A percentile compares a stretch with the other conserved stretches of the same genome.
These are phyloP conservation scores for Moricandia moricandioides DNA, from an alignment of 345 rosid genomes.

Conservation along the genomic window DNA sequence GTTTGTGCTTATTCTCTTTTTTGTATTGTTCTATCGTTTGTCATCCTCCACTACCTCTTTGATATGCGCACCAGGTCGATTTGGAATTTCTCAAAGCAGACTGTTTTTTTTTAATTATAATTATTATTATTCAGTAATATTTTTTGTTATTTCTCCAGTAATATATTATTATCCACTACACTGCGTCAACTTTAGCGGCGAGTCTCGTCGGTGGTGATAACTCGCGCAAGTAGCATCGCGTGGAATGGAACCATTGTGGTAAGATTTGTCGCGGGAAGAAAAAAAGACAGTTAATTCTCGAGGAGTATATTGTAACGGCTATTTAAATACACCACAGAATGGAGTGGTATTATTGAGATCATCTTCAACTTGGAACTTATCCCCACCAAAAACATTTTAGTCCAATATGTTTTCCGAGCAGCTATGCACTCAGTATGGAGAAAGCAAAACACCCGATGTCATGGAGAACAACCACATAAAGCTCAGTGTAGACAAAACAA, in stretches of 20 bases:
- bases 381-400: too few species aligned
- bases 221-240: constrained; percentile 1
- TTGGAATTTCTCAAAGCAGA: neutral
- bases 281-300: neutral
- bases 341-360: too few species aligned
- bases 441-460: too few species aligned
- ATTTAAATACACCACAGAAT: too few species aligned
- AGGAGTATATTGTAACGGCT: neutral
- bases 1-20: neutral
- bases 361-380: too few species aligned
- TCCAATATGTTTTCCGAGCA: too few species aligned
- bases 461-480: too few species aligned
- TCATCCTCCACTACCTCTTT: constrained; percentile 26
- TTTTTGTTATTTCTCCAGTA: neutral
- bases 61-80: constrained; percentile 33
- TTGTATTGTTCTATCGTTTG: neutral
- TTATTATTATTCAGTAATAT: neutral
- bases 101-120: neutral
- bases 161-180: neutral
- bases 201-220: neutral
- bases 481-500: too few species aligned
- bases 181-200: constrained; percentile 8
- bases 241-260: neutral
- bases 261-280: constrained; percentile 6
- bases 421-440: too few species aligned